Percentiles rank a stretch among this genome's conserved stretches.
These are phyloP conservation scores for Colletotrichum brevisporum DNA, from an alignment of 2,329 filamentous ascomycete genomes.

Conservation along the genomic window DNA sequence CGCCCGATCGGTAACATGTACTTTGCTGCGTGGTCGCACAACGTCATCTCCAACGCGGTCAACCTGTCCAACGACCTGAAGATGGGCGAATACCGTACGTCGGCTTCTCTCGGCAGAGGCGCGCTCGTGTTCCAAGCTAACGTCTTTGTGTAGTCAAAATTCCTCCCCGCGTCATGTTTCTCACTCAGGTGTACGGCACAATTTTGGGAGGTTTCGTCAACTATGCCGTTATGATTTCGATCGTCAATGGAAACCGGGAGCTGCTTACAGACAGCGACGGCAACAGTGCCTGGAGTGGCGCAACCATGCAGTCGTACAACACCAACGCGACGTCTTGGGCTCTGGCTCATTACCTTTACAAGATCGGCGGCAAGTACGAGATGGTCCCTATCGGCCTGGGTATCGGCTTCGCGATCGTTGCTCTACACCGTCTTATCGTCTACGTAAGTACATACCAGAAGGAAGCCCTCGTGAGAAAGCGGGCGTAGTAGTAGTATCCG, in stretches of 20 bases:
- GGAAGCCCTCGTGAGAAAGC: too few relatives aligned
- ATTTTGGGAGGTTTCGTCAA: slow-evolving; percentile 67
- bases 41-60: slow-evolving; percentile 65
- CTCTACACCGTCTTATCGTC: slow-evolving; percentile 59
- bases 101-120: slow-evolving; percentile 40
- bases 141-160: slow-evolving; percentile 61
- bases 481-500: neutral
- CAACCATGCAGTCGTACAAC: slow-evolving; percentile 64
- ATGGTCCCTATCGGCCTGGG: slow-evolving; percentile 65
- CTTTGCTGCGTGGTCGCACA: slow-evolving; percentile 72
- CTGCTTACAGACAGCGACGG: slow-evolving; percentile 62
- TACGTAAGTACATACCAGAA: slow-evolving; percentile 49
- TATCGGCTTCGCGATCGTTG: slow-evolving; percentile 61
- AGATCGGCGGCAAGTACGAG: slow-evolving; percentile 56
- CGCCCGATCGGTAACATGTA: slow-evolving; percentile 70
- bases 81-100: slow-evolving; percentile 70
- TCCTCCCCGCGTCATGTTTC: slow-evolving; percentile 67
- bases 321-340: slow-evolving; percentile 65
- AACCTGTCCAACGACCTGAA: slow-evolving; percentile 68
- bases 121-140: slow-evolving; percentile 41
- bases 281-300: slow-evolving; percentile 66
- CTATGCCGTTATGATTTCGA: slow-evolving; percentile 69
- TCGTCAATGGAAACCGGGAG: slow-evolving; percentile 63
- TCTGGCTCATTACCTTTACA: slow-evolving; percentile 68
- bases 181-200: slow-evolving; percentile 69